Conservation (phyloP, 73 alveolate species). For the Paramecium biaurelia region DNA sequence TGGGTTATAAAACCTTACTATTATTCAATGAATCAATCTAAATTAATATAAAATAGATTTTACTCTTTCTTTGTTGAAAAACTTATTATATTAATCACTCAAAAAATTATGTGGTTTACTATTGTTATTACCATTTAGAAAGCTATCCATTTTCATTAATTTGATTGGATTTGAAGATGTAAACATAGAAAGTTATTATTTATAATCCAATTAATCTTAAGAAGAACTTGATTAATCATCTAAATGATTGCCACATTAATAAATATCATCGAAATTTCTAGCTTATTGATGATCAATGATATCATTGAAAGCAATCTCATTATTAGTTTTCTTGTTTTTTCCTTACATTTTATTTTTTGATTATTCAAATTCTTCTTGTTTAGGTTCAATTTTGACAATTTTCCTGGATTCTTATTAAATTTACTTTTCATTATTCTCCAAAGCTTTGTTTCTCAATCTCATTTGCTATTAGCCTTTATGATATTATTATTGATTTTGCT, state of each 20-base stretch:
- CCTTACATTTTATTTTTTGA: background rate
- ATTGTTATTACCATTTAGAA: background rate
- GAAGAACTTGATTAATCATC: background rate
- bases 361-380: background rate
- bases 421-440: background rate
- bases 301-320: background rate
- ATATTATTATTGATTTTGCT: background rate
- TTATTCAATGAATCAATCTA: slow-evolving; percentile 4
- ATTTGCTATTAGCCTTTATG: background rate
- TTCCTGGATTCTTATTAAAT: background rate
- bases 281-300: background rate
- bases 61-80: background rate
- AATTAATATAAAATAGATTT: background rate
- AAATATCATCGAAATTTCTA: background rate
- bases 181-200: background rate
- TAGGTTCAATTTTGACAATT: background rate
- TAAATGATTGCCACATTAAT: background rate
- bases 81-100: background rate
- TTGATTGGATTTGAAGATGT: background rate
- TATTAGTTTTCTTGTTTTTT: background rate
- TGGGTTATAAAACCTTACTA: background rate
- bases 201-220: background rate
- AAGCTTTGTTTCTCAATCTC: background rate
- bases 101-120: background rate
- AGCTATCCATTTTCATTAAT: slow-evolving; percentile 15